Base-by-base conservation (phyloP, 2,329 filamentous ascomycete species). In the Akanthomyces muscarius region DNA sequence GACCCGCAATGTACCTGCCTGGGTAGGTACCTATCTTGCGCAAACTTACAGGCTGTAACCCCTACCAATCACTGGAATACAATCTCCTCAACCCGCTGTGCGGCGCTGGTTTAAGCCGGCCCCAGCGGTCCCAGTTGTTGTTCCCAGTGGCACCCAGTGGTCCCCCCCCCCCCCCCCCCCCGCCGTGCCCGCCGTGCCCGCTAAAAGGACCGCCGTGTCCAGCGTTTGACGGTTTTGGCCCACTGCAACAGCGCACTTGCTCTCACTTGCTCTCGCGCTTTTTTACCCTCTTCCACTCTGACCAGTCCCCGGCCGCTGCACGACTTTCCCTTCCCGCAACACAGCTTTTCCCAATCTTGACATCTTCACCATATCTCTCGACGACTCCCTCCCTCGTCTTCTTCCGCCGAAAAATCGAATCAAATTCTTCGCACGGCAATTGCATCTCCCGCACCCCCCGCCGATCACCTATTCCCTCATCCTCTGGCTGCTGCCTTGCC, bases 301-400 rank as follows among this genome's bases (percentile, higher is more conserved):
- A 62, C 51, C 51, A 62, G 42, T 28, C 38, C 60, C 21, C 6
- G 33, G 42, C 51, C 30, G 30, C 60, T 55, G 33, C 52, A 62
- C 42, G 33, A 55, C 51, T 62, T 62, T 55, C 50, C 47, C 52
- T 62, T 56, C 60, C 33, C 52, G 51, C 60, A 62, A 55, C 60
- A 41, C 60, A 56, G 60, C 51, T 48, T 55, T 47, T 38, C 25
- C 28, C 23, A 14, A 23, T 54, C 41, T 30, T 38, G 28, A 36
- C 51, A 33, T 42, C 58, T 55, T 62, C 41, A 8, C 28, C 42
- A 42, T 21, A 38, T 42, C 33, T 18, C 38, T n/a, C 42, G 30
- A 47, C 60, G 10, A 18, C 30, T 33, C 10, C 21, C 51, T 51
- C 57, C 11, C 42, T 38, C 38, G 28, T 23, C 58, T 25, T 45